A percentile compares a stretch with the other conserved stretches of the same genome.
Conservation (phyloP, 169 alveolate species). For the Eimeria falciformis region DNA sequence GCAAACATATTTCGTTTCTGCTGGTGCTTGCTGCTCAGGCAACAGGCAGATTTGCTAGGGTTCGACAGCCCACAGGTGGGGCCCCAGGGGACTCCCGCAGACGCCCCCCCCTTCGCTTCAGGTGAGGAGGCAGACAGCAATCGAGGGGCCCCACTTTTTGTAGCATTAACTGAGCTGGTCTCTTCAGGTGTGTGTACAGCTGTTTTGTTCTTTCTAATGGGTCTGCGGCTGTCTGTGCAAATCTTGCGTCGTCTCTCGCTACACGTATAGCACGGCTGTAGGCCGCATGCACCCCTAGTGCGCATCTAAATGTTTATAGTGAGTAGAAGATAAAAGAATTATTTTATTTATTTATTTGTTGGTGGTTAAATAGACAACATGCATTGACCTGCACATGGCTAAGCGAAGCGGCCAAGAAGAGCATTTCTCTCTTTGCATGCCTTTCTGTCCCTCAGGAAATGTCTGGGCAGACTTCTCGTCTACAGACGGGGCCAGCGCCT, state of each 20-base stretch:
- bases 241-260: not conserved
- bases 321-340: too few species aligned
- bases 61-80: conserved; percentile 47
- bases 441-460: too few species aligned
- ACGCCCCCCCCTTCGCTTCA: conserved; percentile 46
- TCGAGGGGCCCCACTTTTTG: too few species aligned
- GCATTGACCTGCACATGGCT: too few species aligned
- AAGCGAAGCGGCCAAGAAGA: too few species aligned
- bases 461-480: conserved; percentile 14
- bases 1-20: not conserved
- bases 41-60: conserved; percentile 55
- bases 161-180: too few species aligned
- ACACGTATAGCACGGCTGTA: too few species aligned
- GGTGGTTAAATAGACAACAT: too few species aligned
- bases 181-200: too few species aligned
- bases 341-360: too few species aligned
- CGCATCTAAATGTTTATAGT: not conserved
- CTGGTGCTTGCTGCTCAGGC: conserved; percentile 12
- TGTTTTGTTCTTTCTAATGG: not conserved
- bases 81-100: conserved; percentile 17
- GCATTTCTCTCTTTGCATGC: too few species aligned
- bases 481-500: not conserved
- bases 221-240: not conserved
- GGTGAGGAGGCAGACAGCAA: too few species aligned
- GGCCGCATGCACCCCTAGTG: not conserved